Conservation (phyloP, 2,329 filamentous ascomycete genomes). For the Cladosporium sp. region DNA sequence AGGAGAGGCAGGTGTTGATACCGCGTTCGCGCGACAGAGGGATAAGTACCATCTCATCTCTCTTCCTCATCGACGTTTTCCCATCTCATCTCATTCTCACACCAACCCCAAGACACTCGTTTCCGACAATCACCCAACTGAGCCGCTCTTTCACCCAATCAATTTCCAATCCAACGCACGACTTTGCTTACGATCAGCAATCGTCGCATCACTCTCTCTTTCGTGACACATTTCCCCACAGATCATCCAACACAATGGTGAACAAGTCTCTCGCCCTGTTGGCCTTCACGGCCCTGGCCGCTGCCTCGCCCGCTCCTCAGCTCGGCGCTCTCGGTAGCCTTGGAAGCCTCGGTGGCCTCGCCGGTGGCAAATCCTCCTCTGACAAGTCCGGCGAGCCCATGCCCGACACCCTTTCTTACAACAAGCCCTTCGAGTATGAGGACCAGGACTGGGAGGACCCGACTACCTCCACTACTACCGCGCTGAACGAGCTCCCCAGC, state of each 20-base stretch:
- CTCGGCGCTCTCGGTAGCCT: background rate
- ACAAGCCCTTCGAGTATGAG: constrained; percentile 8
- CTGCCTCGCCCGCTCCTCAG: constrained; percentile 7
- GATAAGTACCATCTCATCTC: constrained; percentile 8
- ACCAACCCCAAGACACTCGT: constrained; percentile 3
- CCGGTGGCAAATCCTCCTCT: background rate
- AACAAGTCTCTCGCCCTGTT: constrained; percentile 1
- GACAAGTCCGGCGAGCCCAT: background rate
- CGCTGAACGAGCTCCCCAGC: background rate
- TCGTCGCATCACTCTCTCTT: background rate
- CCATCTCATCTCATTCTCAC: constrained; percentile 5
- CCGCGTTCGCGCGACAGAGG: background rate
- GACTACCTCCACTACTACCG: background rate
- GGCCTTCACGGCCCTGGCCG: constrained; percentile 7
- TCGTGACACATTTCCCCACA: background rate
- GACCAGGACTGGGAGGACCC: constrained; percentile 9
- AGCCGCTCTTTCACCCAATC: background rate
- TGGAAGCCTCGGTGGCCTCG: background rate
- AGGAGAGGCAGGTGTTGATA: background rate
- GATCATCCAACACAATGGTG: constrained; percentile 3
- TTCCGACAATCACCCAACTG: background rate
- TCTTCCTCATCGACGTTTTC: constrained; percentile 6
- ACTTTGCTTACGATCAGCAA: background rate
- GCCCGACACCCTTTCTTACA: constrained; percentile 10
- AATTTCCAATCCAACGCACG: constrained; percentile 7